Conservation (phyloP, 495 filamentous ascomycete genomes). For the Chaetomium tenue region DNA sequence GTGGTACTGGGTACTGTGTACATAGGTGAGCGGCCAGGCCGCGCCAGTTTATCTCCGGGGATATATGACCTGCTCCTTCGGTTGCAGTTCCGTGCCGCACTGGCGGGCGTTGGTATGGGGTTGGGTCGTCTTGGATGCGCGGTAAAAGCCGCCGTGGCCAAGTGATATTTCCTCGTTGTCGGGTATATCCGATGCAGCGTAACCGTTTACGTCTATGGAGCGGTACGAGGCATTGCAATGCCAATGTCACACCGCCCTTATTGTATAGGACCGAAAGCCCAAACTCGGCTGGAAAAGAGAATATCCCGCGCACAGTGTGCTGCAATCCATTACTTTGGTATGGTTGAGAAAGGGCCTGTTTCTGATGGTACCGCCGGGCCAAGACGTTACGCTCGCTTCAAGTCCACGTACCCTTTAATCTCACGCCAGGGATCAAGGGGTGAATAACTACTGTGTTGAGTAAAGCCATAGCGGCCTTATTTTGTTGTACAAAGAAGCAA, state of each 20-base stretch:
- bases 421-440: background rate
- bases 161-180: background rate
- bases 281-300: background rate
- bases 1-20: too few species aligned
- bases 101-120: background rate
- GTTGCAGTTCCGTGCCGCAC: background rate
- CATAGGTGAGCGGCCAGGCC: background rate
- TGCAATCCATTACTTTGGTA: background rate
- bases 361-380: background rate
- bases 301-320: background rate
- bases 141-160: background rate
- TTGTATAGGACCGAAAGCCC: background rate
- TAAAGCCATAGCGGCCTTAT: background rate
- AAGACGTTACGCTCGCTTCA: conserved; percentile 8
- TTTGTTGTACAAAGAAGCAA: conserved; percentile 1
- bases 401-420: conserved; percentile 9
- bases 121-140: background rate
- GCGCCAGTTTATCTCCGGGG: background rate
- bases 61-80: background rate
- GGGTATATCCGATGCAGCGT: background rate
- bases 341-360: background rate
- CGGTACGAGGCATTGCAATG: background rate
- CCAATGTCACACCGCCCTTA: background rate
- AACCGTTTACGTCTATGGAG: background rate
- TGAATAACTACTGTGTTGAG: background rate